phyloP scores from a whole-genome alignment of 495 filamentous ascomycete species.

The Bathelium albidoporum region DNA sequence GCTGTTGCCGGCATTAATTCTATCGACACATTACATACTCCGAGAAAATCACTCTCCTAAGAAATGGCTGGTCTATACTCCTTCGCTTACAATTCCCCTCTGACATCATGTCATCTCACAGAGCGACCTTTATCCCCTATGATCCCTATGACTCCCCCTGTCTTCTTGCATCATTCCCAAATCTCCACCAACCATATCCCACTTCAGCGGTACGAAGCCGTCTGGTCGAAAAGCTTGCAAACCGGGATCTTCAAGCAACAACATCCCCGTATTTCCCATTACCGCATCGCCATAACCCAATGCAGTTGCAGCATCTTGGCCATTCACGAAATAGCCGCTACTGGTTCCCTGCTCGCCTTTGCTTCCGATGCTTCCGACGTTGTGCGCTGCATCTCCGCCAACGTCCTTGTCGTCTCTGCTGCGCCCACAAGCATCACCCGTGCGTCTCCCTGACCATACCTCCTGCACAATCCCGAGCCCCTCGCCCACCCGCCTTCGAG shows the following conservation, averaged over 20 bases:
- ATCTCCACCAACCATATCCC: conserved; percentile 26
- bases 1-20: background rate
- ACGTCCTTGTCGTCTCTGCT: background rate
- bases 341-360: conserved; percentile 21
- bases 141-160: background rate
- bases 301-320: conserved; percentile 12
- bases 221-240: conserved; percentile 28
- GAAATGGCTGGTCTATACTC: too few relatives aligned
- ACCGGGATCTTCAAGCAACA: conserved; percentile 37
- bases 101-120: too few relatives aligned
- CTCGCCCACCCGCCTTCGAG: conserved; percentile 29
- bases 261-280: conserved; percentile 42
- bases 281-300: conserved; percentile 25
- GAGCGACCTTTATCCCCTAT: background rate
- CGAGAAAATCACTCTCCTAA: too few relatives aligned
- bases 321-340: conserved; percentile 11
- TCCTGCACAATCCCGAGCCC: conserved; percentile 14
- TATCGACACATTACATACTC: background rate
- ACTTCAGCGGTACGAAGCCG: conserved; percentile 31
- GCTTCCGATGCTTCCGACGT: conserved; percentile 5
- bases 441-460: background rate
- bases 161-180: background rate
- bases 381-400: background rate
- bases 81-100: too few relatives aligned
- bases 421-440: background rate